Evolutionary conservation across 1,284 basidiomycete species (phyloP).

Genomic region (Ustilago vetiveriae): DNA sequence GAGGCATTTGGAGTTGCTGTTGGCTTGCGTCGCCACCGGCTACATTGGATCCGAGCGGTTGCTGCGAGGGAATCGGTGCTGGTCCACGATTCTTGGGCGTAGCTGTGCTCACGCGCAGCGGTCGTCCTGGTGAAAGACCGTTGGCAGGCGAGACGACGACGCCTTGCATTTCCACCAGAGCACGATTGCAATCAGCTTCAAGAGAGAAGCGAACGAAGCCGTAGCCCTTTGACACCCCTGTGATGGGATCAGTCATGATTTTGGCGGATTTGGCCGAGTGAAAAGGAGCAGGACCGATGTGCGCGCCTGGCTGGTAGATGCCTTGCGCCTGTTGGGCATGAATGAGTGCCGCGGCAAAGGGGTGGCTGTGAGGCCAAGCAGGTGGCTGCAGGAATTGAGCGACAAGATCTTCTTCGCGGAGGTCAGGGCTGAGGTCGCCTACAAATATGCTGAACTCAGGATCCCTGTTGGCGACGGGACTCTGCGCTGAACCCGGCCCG

Average conservation of each 20-base stretch:
- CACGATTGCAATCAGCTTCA: conserved; percentile 58
- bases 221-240: conserved; percentile 56
- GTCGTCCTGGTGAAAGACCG: conserved; percentile 52
- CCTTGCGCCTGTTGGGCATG: conserved; percentile 58
- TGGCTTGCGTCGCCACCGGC: conserved; percentile 12
- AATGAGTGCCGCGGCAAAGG: conserved; percentile 52
- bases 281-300: conserved; percentile 57
- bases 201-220: conserved; percentile 61
- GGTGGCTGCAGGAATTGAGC: conserved; percentile 60
- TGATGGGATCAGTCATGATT: conserved; percentile 59
- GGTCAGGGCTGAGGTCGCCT: conserved; percentile 54
- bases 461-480: conserved; percentile 36
- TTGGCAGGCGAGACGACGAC: conserved; percentile 46
- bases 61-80: conserved; percentile 5
- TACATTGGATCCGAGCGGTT: conserved; percentile 8
- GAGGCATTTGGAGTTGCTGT: conserved; percentile 43
- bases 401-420: conserved; percentile 62
- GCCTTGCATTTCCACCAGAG: conserved; percentile 64
- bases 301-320: conserved; percentile 46
- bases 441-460: conserved; percentile 60
- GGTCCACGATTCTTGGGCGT: conserved; percentile 57
- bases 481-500: conserved; percentile 20
- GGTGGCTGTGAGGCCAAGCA: conserved; percentile 56
- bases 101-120: conserved; percentile 57
- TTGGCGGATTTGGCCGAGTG: conserved; percentile 58